phyloP scores from a whole-genome alignment of 108 stramenopile genomes.

The Discostella stelligeroides region DNA sequence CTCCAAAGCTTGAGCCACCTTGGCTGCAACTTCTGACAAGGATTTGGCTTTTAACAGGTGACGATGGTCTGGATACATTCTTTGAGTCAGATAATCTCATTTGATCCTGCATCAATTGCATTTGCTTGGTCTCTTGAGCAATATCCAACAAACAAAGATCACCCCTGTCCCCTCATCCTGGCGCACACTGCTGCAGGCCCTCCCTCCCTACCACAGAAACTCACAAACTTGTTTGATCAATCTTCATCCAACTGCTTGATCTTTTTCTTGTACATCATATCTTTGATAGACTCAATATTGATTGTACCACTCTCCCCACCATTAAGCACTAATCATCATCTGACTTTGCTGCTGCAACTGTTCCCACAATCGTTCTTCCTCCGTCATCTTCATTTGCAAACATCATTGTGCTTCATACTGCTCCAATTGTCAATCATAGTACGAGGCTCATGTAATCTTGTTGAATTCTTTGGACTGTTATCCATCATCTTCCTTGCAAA shows the following conservation, averaged over 20 bases:
- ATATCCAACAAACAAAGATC: slow-evolving; percentile 7
- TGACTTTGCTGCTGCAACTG: background rate
- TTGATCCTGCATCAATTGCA: slow-evolving; percentile 1
- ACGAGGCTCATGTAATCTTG: slow-evolving; percentile 40
- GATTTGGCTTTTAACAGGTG: slow-evolving; percentile 41
- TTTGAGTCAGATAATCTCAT: slow-evolving; percentile 14
- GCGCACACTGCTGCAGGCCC: background rate
- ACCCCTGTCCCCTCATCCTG: slow-evolving; percentile 1
- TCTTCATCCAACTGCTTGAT: slow-evolving; percentile 7
- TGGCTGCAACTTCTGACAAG: slow-evolving; percentile 21
- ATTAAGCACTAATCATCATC: background rate
- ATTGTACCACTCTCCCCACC: background rate
- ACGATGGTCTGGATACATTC: slow-evolving; percentile 16
- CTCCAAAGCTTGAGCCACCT: slow-evolving; percentile 29
- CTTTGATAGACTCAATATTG: too few species aligned
- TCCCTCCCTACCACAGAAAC: background rate
- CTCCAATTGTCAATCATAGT: slow-evolving; percentile 28
- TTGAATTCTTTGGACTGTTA: slow-evolving; percentile 21
- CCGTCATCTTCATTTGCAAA: slow-evolving; percentile 17
- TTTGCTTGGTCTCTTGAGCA: slow-evolving; percentile 23
- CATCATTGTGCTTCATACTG: slow-evolving; percentile 4
- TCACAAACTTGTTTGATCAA: slow-evolving; percentile 1
- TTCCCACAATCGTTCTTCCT: slow-evolving; percentile 14
- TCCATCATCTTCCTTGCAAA: slow-evolving; percentile 1
- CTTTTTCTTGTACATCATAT: slow-evolving; percentile 26